Conservation (phyloP, 2,329 filamentous ascomycete species). For the Colletotrichum destructivum region DNA sequence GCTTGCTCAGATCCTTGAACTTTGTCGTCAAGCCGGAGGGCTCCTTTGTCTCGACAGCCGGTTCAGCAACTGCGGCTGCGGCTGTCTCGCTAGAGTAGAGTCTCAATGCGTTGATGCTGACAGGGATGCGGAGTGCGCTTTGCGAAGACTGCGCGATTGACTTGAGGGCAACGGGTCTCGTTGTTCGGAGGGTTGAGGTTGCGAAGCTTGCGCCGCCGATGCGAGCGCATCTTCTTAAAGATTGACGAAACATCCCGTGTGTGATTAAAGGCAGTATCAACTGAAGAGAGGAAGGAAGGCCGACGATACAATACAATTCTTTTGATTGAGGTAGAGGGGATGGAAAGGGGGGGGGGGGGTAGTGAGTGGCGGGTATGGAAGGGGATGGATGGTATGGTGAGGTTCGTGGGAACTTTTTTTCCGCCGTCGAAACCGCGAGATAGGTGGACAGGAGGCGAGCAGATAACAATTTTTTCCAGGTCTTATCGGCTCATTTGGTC, state of each 20-base stretch:
- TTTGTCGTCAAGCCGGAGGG: constrained; percentile 44
- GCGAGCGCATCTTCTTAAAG: constrained; percentile 57
- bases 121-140: constrained; percentile 23
- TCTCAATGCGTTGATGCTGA: constrained; percentile 43
- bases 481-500: constrained; percentile 31
- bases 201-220: constrained; percentile 49
- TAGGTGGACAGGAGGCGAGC: constrained; percentile 44
- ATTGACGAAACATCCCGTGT: constrained; percentile 45
- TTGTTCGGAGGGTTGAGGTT: constrained; percentile 27
- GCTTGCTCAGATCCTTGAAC: constrained; percentile 59
- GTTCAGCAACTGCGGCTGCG: constrained; percentile 46
- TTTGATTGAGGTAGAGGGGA: not conserved
- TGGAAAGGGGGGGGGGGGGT: not conserved
- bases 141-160: constrained; percentile 35
- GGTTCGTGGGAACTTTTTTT: constrained; percentile 26
- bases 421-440: constrained; percentile 15
- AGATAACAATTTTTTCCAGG: constrained; percentile 43
- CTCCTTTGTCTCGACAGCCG: constrained; percentile 22
- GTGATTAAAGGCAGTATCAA: constrained; percentile 22
- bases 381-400: not conserved
- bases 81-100: constrained; percentile 59
- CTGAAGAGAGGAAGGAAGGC: not conserved
- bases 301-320: constrained; percentile 18
- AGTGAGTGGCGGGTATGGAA: constrained; percentile 1
- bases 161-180: constrained; percentile 37